Conservation (phyloP, 306 rosid genomes). For the Aeschynomene evenia region DNA sequence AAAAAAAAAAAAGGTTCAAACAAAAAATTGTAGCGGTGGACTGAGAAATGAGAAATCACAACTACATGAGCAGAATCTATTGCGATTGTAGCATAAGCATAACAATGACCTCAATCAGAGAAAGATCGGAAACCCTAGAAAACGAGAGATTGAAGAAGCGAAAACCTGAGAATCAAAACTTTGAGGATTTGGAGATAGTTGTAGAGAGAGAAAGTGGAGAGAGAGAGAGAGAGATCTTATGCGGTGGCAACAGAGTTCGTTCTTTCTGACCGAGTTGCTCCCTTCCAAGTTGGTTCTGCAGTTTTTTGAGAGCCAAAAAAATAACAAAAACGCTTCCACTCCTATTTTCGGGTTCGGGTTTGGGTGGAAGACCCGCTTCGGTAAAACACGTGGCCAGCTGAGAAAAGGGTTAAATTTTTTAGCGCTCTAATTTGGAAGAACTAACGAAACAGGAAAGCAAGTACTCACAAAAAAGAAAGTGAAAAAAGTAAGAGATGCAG, state of each 20-base stretch:
- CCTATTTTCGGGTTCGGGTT: not conserved
- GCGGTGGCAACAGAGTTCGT: not conserved
- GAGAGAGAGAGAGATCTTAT: conserved; percentile 36
- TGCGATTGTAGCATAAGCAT: not conserved
- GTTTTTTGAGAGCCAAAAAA: not conserved
- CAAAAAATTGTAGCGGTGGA: not conserved
- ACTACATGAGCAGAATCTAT: conserved; percentile 15
- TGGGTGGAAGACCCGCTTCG: not conserved
- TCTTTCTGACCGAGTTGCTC: not conserved
- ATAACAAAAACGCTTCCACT: not conserved
- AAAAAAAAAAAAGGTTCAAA: not conserved
- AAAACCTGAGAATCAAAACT: not conserved
- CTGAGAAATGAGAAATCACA: not conserved
- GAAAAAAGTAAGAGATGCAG: too few species aligned
- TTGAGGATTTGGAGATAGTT: conserved; percentile 12
- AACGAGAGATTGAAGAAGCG: not conserved
- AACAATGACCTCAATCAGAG: not conserved
- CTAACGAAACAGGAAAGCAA: too few species aligned
- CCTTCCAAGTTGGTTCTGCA: not conserved
- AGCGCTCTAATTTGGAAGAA: too few species aligned
- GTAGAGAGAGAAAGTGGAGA: not conserved
- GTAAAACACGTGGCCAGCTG: not conserved
- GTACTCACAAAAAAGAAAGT: too few species aligned
- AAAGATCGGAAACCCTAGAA: conserved; percentile 25
- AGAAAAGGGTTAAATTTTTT: not conserved